Base-by-base conservation (phyloP, 2,329 filamentous ascomycete genomes). In the Pseudogymnoascus sp. region DNA sequence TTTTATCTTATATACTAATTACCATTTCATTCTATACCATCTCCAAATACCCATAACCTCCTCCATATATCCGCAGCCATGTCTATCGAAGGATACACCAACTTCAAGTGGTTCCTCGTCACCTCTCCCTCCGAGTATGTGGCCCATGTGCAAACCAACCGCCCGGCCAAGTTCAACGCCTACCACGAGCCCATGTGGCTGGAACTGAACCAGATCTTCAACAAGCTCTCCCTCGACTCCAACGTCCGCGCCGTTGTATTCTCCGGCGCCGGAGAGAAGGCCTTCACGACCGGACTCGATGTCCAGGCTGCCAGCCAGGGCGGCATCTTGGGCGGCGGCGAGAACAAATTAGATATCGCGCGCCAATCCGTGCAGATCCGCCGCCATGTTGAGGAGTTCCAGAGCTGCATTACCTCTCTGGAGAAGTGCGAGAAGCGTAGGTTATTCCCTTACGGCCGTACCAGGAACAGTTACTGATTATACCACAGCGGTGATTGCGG, bases 131-230 rank as follows among this genome's bases (percentile, higher is more conserved):
- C 77, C 37, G 81, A 87, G 70, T 86, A 86, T 77, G 87, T 97
- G 58, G 89, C 87, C n/a, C 90, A 96, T 73, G 88, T 97, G 63
- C 88, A 97, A 76, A 96, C 96, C 76, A 92, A 95, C 78, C 84
- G 92, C 1, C 85, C 92, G 1, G 75, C 84, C 67, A 96, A 96
- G 78, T 79, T 97, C 73, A 97, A 97, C 74, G 86, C 92, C 66
- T 97, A 96, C 74, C 82, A 85, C 67, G 86, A 90, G 73, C 78
- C 84, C 61, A 93, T 97, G 86, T 97, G 92, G 91, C 78, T 87
- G 60, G 91, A 96, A 77, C 80, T 96, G 65, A 84, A 86, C 61
- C 71, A 74, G 10, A 80, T 95, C 67, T 94, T 97, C 78, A 75
- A 78, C 62, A 80, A 82, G 64, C 84, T 97, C 64, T 92, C 89